Evolutionary conservation across 192 early-diverging fungal species (phyloP).

Genomic region (Coemansia sp.): DNA sequence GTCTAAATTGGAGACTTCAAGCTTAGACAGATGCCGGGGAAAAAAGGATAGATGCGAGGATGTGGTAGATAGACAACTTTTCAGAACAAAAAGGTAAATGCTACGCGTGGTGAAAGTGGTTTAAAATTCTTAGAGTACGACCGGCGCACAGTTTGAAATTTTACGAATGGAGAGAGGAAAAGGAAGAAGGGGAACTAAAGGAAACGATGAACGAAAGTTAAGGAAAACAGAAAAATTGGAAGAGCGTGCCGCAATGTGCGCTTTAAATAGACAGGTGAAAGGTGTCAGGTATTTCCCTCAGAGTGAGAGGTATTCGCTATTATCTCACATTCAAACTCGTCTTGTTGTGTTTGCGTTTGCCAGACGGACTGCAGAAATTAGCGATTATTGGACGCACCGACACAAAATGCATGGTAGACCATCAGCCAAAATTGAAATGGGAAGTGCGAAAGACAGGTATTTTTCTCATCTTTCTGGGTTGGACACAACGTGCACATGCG

Average conservation of each 20-base stretch:
- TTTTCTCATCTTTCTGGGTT: too few relatives aligned
- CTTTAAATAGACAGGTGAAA: not conserved
- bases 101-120: not conserved
- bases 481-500: not conserved
- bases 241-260: not conserved
- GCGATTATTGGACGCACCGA: too few relatives aligned
- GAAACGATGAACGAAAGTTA: conserved; percentile 16
- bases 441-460: not conserved
- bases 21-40: not conserved
- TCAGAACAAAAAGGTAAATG: not conserved
- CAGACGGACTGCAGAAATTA: not conserved
- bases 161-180: not conserved
- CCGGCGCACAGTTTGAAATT: conserved; percentile 12
- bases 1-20: conserved; percentile 3
- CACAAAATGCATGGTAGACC: too few relatives aligned
- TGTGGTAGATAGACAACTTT: not conserved
- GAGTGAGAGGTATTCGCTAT: too few relatives aligned
- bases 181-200: conserved; percentile 2
- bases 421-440: not conserved
- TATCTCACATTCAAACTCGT: not conserved
- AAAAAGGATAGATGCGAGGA: conserved; percentile 1
- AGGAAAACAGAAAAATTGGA: not conserved
- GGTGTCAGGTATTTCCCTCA: too few relatives aligned
- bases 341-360: not conserved
- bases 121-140: conserved; percentile 10